Evolutionary conservation across 2,329 filamentous ascomycete species (phyloP).

Genomic region (Alternaria triticimaculans): DNA sequence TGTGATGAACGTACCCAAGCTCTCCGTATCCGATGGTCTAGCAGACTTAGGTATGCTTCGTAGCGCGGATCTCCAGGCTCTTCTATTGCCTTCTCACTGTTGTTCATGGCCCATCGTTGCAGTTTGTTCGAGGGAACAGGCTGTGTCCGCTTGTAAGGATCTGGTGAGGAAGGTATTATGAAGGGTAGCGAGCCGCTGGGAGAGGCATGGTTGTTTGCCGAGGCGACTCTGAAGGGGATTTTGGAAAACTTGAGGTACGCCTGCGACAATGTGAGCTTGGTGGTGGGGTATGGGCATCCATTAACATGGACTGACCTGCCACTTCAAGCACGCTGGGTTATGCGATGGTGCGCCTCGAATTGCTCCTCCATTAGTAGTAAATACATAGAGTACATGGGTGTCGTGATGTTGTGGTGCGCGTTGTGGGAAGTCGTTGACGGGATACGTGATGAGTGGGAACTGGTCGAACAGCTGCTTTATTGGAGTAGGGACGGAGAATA

Average conservation of each 20-base stretch:
- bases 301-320: conserved; percentile 72
- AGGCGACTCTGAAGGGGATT: conserved; percentile 68
- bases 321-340: conserved; percentile 93
- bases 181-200: conserved; percentile 89
- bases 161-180: conserved; percentile 64
- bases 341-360: conserved; percentile 72
- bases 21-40: conserved; percentile 78
- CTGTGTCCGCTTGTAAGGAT: conserved; percentile 46
- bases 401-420: conserved; percentile 59
- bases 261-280: conserved; percentile 54
- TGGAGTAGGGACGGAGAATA: conserved; percentile 69
- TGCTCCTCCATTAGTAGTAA: conserved; percentile 71
- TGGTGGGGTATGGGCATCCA: background rate
- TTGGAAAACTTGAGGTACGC: conserved; percentile 81
- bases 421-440: conserved; percentile 75
- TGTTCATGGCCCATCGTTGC: conserved; percentile 69
- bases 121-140: conserved; percentile 69
- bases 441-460: conserved; percentile 80
- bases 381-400: conserved; percentile 75
- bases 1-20: conserved; percentile 70
- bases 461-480: conserved; percentile 83
- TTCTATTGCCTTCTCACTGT: conserved; percentile 33
- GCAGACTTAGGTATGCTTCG: conserved; percentile 78
- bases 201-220: conserved; percentile 92
- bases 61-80: conserved; percentile 64